phyloP scores from a whole-genome alignment of 164 flowering plant genomes.

The Magnolia kwangsiensis region DNA sequence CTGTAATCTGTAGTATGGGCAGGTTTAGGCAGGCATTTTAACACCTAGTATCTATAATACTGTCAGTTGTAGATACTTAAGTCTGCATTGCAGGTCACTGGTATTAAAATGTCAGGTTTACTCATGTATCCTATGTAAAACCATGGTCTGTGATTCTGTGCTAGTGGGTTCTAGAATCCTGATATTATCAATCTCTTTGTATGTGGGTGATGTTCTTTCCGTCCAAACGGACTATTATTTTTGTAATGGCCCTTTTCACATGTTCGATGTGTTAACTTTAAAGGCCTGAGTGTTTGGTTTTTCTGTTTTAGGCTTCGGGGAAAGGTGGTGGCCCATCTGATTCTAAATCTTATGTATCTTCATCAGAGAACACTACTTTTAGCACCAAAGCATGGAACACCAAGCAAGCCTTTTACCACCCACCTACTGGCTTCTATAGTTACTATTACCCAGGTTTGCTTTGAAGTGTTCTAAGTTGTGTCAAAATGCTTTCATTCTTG shows the following conservation, averaged over 20 bases:
- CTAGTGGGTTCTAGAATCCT: background rate
- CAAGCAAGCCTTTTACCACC: conserved; percentile 26
- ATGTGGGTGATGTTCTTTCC: background rate
- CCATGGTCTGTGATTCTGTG: background rate
- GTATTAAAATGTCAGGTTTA: background rate
- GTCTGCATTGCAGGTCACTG: background rate
- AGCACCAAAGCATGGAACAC: conserved; percentile 24
- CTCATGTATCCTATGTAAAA: background rate
- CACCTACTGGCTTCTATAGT: conserved; percentile 32
- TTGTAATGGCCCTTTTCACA: background rate
- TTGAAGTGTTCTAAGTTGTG: background rate
- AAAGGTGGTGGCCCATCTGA: conserved; percentile 26
- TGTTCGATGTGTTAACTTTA: background rate
- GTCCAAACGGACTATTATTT: background rate
- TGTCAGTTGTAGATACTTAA: background rate
- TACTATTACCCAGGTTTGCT: conserved; percentile 40
- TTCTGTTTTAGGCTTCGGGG: conserved; percentile 24
- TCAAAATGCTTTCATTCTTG: background rate
- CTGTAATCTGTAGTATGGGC: background rate
- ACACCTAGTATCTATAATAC: background rate
- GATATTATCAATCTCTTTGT: background rate
- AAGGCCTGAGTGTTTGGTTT: background rate
- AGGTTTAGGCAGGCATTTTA: background rate
- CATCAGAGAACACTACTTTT: conserved; percentile 21
- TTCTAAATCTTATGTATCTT: conserved; percentile 17